Conservation (phyloP, 352 stramenopile genomes). For the Phytophthora capsici region DNA sequence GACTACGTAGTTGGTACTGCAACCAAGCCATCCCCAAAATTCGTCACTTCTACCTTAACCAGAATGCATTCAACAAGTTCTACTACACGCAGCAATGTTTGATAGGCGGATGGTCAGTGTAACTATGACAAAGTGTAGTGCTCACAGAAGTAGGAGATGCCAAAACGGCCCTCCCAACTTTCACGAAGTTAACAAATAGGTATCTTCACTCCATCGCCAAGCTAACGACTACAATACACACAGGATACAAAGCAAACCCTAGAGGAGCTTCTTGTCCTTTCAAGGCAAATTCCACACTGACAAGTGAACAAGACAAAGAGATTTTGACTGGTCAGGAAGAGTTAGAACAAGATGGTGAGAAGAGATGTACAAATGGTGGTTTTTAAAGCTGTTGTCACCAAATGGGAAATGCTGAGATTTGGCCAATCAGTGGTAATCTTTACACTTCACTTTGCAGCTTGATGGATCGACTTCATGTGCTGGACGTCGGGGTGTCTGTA, state of each 20-base stretch:
- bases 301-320: background rate
- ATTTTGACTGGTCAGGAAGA: slow-evolving; percentile 15
- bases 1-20: slow-evolving; percentile 44
- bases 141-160: slow-evolving; percentile 59
- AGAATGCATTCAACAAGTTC: background rate
- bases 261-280: background rate
- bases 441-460: background rate
- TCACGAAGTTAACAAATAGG: slow-evolving; percentile 47
- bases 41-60: slow-evolving; percentile 16
- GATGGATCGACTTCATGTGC: slow-evolving; percentile 29
- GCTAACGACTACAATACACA: background rate
- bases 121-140: slow-evolving; percentile 76
- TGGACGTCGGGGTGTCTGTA: slow-evolving; percentile 33
- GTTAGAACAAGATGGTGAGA: background rate
- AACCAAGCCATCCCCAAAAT: slow-evolving; percentile 1
- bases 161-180: slow-evolving; percentile 57
- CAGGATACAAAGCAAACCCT: background rate
- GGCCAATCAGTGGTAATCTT: background rate
- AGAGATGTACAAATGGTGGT: too few relatives aligned
- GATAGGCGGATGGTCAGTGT: slow-evolving; percentile 64
- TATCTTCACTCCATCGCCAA: slow-evolving; percentile 66
- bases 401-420: too few relatives aligned
- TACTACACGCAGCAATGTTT: background rate
- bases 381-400: too few relatives aligned
- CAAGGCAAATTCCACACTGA: slow-evolving; percentile 27